Conservation (phyloP, 148 eudicot genomes). For the Fagopyrum esculentum region DNA sequence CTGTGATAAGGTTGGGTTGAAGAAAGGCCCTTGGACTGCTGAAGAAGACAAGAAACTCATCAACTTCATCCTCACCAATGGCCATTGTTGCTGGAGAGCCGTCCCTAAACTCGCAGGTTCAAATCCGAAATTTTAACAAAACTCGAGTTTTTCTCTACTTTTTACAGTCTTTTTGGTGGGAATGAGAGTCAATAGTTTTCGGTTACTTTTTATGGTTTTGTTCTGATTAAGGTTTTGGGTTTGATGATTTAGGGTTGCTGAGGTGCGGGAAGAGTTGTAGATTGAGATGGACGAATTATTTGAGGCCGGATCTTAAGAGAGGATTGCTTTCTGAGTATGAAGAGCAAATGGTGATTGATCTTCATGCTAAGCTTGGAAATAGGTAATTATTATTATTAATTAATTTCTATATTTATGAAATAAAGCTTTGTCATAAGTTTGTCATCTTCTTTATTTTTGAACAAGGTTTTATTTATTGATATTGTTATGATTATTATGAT, state of each 20-base stretch:
- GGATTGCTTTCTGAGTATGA: conserved; percentile 80
- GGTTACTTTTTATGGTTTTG: too few relatives aligned
- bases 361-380: conserved; percentile 95
- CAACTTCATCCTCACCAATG: conserved; percentile 74
- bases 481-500: conserved; percentile 1
- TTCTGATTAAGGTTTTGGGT: not conserved
- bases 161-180: not conserved
- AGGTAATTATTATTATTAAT: conserved; percentile 30
- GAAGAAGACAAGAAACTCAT: conserved; percentile 97
- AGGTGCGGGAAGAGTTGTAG: conserved; percentile 99
- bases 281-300: conserved; percentile 92
- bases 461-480: not conserved
- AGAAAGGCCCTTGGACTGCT: conserved; percentile 98
- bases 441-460: not conserved
- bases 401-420: not conserved
- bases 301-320: conserved; percentile 85
- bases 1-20: conserved; percentile 91
- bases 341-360: conserved; percentile 85
- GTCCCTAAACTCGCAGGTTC: conserved; percentile 93
- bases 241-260: conserved; percentile 4
- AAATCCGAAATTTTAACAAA: not conserved
- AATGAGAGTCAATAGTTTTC: too few relatives aligned
- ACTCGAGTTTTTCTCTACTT: not conserved
- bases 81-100: conserved; percentile 97
- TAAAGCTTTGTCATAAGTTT: not conserved